These are phyloP conservation scores for Naumovozyma baii DNA, from an alignment of 805 yeast genomes.

Conservation along the genomic window DNA sequence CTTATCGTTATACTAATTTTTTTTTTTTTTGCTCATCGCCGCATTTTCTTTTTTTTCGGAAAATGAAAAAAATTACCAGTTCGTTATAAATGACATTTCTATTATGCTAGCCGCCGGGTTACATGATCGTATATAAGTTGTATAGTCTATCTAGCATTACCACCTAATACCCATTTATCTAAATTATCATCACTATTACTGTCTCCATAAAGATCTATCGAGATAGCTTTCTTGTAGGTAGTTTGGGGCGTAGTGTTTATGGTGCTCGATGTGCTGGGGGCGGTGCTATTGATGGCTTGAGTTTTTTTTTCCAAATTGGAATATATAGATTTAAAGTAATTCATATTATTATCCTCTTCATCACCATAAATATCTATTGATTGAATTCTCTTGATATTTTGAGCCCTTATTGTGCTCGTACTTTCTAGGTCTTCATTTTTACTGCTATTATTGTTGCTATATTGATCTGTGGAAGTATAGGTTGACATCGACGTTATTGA, in stretches of 20 bases:
- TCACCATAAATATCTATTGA: conserved; percentile 8
- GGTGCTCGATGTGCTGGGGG: too few relatives aligned
- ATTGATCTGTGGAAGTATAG: background rate
- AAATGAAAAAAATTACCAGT: too few relatives aligned
- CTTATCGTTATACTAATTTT: too few relatives aligned
- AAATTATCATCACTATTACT: conserved; percentile 13
- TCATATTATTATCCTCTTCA: conserved; percentile 4
- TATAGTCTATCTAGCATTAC: conserved; percentile 7
- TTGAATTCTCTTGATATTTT: conserved; percentile 1
- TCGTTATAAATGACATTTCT: too few relatives aligned
- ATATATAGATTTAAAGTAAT: background rate
- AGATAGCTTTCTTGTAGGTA: conserved; percentile 21
- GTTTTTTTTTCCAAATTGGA: background rate
- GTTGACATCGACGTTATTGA: background rate
- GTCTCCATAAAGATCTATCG: conserved; percentile 26
- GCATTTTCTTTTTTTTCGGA: too few relatives aligned
- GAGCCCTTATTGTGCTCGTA: background rate
- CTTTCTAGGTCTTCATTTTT: too few relatives aligned
- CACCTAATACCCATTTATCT: conserved; percentile 27
- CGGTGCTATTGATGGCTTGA: too few relatives aligned
- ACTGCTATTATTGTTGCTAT: too few relatives aligned
- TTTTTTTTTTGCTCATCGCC: background rate
- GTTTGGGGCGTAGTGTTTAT: conserved; percentile 3
- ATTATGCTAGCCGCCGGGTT: too few relatives aligned
- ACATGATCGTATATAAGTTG: background rate